These are phyloP conservation scores for Brassica carinata DNA, from an alignment of 345 rosid species.

Conservation along the genomic window DNA sequence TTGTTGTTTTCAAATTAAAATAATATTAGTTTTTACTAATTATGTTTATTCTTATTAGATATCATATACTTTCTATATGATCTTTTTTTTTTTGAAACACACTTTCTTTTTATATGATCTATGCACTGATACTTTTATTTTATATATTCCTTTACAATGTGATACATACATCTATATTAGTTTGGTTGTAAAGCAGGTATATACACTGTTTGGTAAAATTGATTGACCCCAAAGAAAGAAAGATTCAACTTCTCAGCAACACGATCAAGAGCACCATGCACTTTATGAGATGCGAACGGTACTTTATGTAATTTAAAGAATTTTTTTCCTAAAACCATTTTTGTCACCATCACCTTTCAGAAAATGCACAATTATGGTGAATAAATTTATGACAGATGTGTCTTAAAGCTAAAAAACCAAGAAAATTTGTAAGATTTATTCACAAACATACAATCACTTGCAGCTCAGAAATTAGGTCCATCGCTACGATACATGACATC, in stretches of 20 bases:
- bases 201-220: conserved; percentile 7
- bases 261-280: too few species aligned
- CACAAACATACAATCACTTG: conserved; percentile 75
- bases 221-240: conserved; percentile 79
- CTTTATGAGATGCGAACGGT: too few species aligned
- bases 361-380: neutral
- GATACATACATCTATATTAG: too few species aligned
- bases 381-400: neutral
- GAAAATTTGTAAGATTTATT: conserved; percentile 13
- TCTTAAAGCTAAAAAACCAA: neutral
- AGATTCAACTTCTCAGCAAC: conserved; percentile 46
- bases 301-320: conserved; percentile 53
- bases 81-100: too few species aligned
- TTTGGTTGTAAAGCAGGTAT: neutral
- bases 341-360: conserved; percentile 84
- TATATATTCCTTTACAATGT: too few species aligned
- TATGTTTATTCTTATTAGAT: too few species aligned
- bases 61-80: conserved; percentile 26
- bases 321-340: conserved; percentile 87
- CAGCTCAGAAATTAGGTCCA: conserved; percentile 90
- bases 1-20: too few species aligned
- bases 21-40: too few species aligned
- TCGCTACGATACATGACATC: conserved; percentile 65
- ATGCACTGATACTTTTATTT: too few species aligned
- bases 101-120: conserved; percentile 1